phyloP scores from a whole-genome alignment of 75 land plant genomes.

The Selaginella moellendorffii region DNA sequence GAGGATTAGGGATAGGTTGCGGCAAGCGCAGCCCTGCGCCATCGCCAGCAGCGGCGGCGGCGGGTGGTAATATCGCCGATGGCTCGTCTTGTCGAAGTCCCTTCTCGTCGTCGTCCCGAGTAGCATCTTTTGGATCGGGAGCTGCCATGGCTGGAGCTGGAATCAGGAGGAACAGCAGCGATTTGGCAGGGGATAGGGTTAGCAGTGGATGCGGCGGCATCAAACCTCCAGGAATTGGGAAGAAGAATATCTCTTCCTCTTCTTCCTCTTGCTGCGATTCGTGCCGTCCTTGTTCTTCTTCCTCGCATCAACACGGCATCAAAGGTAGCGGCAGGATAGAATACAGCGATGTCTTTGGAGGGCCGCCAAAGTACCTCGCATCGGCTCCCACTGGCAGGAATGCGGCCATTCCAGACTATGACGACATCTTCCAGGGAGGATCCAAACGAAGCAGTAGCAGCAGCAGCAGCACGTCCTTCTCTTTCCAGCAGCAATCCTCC shows the following conservation, averaged over 20 bases:
- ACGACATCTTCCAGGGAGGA: neutral
- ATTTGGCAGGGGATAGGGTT: too few relatives aligned
- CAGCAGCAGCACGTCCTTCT: too few relatives aligned
- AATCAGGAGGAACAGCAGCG: neutral
- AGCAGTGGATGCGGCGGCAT: too few relatives aligned
- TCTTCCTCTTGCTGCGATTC: slow-evolving; percentile 8
- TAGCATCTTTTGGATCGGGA: too few relatives aligned
- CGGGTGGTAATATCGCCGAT: neutral
- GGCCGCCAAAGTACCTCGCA: slow-evolving; percentile 3
- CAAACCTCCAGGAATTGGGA: too few relatives aligned
- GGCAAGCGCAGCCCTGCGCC: neutral
- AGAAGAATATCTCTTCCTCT: too few relatives aligned
- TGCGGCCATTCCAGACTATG: neutral
- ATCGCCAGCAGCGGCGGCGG: neutral
- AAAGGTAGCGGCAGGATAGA: neutral
- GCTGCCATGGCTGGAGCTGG: neutral
- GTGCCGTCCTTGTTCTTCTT: neutral
- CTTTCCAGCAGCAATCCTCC: neutral
- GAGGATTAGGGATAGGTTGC: neutral
- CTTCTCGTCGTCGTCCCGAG: too few relatives aligned
- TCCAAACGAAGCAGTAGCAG: too few relatives aligned
- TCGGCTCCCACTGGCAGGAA: neutral
- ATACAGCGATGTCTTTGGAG: slow-evolving; percentile 8
- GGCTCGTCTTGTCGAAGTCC: too few relatives aligned
- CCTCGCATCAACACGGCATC: neutral